Base-by-base conservation (phyloP, 2,329 filamentous ascomycete species). In the Fusarium sulawesiense region DNA sequence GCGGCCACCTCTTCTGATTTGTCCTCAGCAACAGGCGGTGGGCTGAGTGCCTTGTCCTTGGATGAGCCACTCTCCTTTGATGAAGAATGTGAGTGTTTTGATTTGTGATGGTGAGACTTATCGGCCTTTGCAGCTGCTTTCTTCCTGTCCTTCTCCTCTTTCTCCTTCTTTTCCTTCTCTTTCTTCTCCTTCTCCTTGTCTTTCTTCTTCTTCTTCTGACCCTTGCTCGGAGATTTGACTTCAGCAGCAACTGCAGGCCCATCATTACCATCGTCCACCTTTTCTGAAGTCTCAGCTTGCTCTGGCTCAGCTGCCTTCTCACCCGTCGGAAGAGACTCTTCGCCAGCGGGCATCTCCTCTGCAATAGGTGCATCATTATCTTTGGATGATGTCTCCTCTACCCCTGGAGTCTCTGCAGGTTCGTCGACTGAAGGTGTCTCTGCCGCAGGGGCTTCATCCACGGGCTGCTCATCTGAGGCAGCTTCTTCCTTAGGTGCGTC, bases 131-230 rank as follows among this genome's bases (percentile, higher is more conserved):
- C 47, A 40, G 60, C 54, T 46, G 64, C 46, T 48, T 72, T 72
- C 34, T 70, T 72, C 53, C 58, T 67, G 47, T 72, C 61, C 30
- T 66, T 58, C 12, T 53, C 54, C 27, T 63, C 49, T 21, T 55
- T 60, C 16, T 73, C 64, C 10, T 70, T 64, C 64, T 73, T 60
- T 12, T 64, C 29, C 44, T 69, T 68, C n/a, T 60, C 42, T 30
- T 71, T 68, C 48, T 69, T 46, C 40, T 73, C 56, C 21, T 64
- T 44, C 18, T 70, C 37, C 9, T 90, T 91, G 48, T 70, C 55
- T 45, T 75, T 71, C n/a, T 72, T 63, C 56, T 72, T 73, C 50
- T 66, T 67, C 45, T 71, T 73, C n/a, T 58, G 44, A 14, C 53
- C 73, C 56, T 74, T 76, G n/a, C n/a, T 57, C 45, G 64, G 68